Evolutionary conservation across 1,284 basidiomycete species (phyloP).

Genomic region (Austropuccinia psidii): DNA sequence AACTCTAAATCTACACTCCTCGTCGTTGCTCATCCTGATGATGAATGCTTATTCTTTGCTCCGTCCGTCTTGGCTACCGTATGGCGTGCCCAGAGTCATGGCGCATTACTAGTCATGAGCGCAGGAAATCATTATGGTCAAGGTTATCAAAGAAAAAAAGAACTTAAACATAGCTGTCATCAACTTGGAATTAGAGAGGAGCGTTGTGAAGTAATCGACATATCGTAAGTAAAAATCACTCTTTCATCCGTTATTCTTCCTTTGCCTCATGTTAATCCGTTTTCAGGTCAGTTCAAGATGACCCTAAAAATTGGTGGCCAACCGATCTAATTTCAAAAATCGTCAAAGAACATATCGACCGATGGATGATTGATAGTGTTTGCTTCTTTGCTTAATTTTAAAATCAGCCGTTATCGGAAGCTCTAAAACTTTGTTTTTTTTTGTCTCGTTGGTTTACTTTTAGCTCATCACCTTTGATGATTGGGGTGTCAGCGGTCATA

Average conservation of each 20-base stretch:
- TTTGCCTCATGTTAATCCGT: not conserved
- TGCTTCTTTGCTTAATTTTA: constrained; percentile 42
- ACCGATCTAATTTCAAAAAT: constrained; percentile 56
- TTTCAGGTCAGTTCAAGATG: constrained; percentile 65
- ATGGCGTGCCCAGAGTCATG: not conserved
- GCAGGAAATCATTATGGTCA: constrained; percentile 69
- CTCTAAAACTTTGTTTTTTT: constrained; percentile 6
- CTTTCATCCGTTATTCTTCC: not conserved
- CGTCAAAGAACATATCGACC: constrained; percentile 57
- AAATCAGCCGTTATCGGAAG: constrained; percentile 4
- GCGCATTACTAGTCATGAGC: constrained; percentile 29
- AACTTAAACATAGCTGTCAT: constrained; percentile 54
- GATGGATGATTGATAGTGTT: constrained; percentile 61
- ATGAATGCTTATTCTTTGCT: constrained; percentile 85
- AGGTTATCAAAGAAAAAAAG: constrained; percentile 58
- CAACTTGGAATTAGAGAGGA: constrained; percentile 29
- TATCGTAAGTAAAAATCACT: constrained; percentile 48
- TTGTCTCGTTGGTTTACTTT: not conserved
- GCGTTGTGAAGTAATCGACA: constrained; percentile 65
- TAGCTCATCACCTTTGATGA: constrained; percentile 88
- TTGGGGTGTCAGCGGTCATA: constrained; percentile 71
- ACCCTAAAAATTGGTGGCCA: constrained; percentile 64
- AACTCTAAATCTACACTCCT: constrained; percentile 52
- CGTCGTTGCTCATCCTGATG: constrained; percentile 80
- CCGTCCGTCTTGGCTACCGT: constrained; percentile 56